Base-by-base conservation (phyloP, 2,329 filamentous ascomycete genomes). In the Colletotrichum camelliae region DNA sequence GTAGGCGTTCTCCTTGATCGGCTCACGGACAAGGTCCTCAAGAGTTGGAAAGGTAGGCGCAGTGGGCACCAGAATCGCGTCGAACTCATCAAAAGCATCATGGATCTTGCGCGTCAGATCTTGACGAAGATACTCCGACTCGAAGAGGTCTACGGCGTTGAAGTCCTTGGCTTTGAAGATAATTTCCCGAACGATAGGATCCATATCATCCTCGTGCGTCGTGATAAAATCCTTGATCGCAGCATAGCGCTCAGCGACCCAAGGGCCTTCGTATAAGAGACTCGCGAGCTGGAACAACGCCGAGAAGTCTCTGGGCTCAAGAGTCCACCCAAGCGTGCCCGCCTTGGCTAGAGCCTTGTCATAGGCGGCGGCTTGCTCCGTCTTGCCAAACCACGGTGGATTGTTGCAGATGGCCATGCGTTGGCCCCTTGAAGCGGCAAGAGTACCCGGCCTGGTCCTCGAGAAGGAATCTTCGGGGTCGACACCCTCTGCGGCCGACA, bases 231-330 rank as follows among this genome's bases (percentile, higher is more conserved):
- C 79, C 7, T 84, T 81, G 39, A 90, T 90, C 16, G 89, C 87
- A 5, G 88, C 87, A 74, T 91, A 89, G 18, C 91, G 86, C 79
- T 92, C 91, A 2, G 87, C 88, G 2, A 92, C 89, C 80, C 91
- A 89, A 0, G 89, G 88, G 0, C 90, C 90, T 27, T 89, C 87
- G 79, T 92, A 92, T 0, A 92, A 82, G 3, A 92, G 83, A 66
- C 87, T 83, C 4, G 88, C 89, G 5, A 89, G 89, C 66, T 86
- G 85, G 70, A 91, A 87, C 52, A 92, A 89, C 3, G 84, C 81
- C 2, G 82, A 78, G 81, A 90, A 91, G 77, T 90, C 87, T 29
- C 87, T 81, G 3, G 86, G 81, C 35, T 83, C 79, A 10, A 89
- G 80, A 0, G 79, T 80, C 67, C 88, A 88, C 1, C 87, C 88